A percentile compares a stretch with the other conserved stretches of the same genome.
These are phyloP conservation scores for Nannizzia gypsea DNA, from an alignment of 2,329 filamentous ascomycete species.

Conservation along the genomic window DNA sequence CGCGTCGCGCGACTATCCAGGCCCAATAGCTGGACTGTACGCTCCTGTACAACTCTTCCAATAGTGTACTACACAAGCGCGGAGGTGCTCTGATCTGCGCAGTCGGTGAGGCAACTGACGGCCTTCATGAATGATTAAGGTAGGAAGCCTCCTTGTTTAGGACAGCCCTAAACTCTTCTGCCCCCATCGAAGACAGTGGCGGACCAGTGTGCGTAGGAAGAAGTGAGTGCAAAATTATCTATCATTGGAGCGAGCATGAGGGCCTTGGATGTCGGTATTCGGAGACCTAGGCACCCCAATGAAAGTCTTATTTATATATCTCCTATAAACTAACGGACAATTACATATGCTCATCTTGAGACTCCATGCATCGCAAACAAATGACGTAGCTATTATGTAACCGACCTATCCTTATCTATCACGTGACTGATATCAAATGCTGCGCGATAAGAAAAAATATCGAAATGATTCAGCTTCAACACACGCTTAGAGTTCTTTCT, in stretches of 20 bases:
- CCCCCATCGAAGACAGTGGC: no score
- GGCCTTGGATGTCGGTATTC: conserved; percentile 21
- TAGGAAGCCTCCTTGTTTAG: neutral
- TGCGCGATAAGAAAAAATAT: neutral
- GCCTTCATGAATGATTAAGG: no score
- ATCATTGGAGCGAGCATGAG: conserved; percentile 34
- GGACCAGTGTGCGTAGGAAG: conserved; percentile 32
- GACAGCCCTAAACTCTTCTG: conserved; percentile 21
- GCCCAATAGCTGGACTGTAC: conserved; percentile 39
- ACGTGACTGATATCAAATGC: neutral
- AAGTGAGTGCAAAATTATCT: no score
- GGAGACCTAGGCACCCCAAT: no score
- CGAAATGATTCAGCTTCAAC: neutral
- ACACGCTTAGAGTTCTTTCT: neutral
- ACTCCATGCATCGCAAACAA: no score
- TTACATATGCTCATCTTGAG: no score
- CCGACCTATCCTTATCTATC: neutral
- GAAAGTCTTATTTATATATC: no score
- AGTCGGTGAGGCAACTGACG: neutral
- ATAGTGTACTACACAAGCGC: neutral
- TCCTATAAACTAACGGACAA: no score
- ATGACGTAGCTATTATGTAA: neutral
- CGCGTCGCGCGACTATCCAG: conserved; percentile 36
- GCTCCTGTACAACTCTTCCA: conserved; percentile 29
- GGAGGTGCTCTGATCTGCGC: neutral